Evolutionary conservation across 371 early-diverging fungal genomes (phyloP), one percentile per base, ranked within the genome.

Genomic region (Mucor ambiguus): DNA sequence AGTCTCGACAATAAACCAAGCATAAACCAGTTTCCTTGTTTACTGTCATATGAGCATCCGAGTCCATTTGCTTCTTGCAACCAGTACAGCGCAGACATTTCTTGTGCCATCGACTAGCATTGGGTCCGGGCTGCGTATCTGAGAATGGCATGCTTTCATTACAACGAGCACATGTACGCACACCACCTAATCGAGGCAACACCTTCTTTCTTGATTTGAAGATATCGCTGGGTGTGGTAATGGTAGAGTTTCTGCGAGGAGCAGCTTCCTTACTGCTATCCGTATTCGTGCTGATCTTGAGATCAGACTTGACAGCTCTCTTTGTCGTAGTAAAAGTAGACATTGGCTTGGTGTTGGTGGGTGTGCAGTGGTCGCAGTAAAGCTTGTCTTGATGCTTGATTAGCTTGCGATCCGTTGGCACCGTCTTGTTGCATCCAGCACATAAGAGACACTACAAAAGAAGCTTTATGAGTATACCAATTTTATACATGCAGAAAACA

Each of bases 301-400:
- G 9, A 0, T 26, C 43, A 41, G 26, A 20, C 10, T 49, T 30
- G 14, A 26, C 24, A 16, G 56, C 16, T 37, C 20, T 44, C 8
- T 33, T 49, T 32, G 46, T 46, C 0, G 37, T 41, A 20, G 29
- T 67, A 14, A 4, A 1, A 30, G 16, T 16, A 16, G 35, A 24
- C 22, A 14, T 41, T 16, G 41, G 41, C 2, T 41, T 58, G 38
- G 12, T 67, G 18, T 43, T 49, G 11, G 46, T 24, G 24, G 62
- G 38, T 54, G 49, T 75, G 70, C 90, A 90, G 28, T 70, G 49
- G 26, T 88, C 89, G 60, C 90, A 90, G 58, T 87, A 89, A 0
- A 87, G 83, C 0, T 71, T 74, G 1, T 81, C 79, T n/a, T 82
- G 73, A 11, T 77, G 77, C 54, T 87, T 88, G 35, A 77, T 83